Evolutionary conservation across 805 yeast species (phyloP).

Genomic region (Candida hungchunana): DNA sequence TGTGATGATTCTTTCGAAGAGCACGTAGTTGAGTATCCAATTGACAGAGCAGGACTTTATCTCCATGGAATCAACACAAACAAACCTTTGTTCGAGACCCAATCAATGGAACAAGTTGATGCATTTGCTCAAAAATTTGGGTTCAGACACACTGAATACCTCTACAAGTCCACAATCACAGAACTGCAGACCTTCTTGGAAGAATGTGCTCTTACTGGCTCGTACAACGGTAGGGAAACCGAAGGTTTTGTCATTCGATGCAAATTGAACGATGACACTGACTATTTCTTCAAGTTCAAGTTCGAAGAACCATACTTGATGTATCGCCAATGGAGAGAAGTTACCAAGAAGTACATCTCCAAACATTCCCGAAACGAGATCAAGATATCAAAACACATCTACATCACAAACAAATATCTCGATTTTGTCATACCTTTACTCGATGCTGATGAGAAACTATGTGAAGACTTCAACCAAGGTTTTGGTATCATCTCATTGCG

Average conservation of each 20-base stretch:
- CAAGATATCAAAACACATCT: constrained; percentile 48
- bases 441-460: constrained; percentile 41
- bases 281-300: constrained; percentile 86
- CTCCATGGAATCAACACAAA: constrained; percentile 85
- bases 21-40: constrained; percentile 75
- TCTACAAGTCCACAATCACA: constrained; percentile 34
- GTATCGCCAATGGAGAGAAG: constrained; percentile 89
- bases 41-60: constrained; percentile 73
- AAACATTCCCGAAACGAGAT: constrained; percentile 29
- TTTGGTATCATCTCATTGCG: constrained; percentile 75
- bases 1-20: constrained; percentile 95
- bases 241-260: constrained; percentile 95
- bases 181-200: constrained; percentile 50
- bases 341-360: constrained; percentile 55
- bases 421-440: constrained; percentile 60
- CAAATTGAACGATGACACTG: constrained; percentile 30
- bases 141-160: constrained; percentile 54
- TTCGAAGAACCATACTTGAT: constrained; percentile 93
- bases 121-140: constrained; percentile 66
- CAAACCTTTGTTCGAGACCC: constrained; percentile 56
- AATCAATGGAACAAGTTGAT: constrained; percentile 54
- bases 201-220: constrained; percentile 59
- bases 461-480: constrained; percentile 45
- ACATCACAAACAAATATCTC: constrained; percentile 62
- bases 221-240: constrained; percentile 63